Evolutionary conservation across 179 eudicot species (phyloP).

Genomic region (Silene noctiflora): DNA sequence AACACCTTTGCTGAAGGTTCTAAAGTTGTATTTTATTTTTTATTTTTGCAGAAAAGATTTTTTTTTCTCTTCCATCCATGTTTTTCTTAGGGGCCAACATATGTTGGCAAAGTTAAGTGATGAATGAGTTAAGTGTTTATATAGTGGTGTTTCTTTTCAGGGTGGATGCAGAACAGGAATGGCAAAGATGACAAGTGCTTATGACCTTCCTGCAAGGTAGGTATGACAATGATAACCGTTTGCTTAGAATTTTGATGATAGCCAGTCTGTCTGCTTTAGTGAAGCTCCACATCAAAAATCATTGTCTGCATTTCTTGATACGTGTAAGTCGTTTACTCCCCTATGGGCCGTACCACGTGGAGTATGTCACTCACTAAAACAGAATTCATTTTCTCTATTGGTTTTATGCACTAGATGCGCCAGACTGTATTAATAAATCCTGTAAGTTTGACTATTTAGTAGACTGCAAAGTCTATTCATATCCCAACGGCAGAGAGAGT

Average conservation of each 20-base stretch:
- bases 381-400: not conserved
- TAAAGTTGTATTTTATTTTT: not conserved
- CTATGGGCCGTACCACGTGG: not conserved
- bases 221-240: not conserved
- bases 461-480: not conserved
- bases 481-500: no score
- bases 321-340: no score
- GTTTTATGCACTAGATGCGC: conserved; percentile 1
- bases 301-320: not conserved
- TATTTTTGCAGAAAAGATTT: not conserved
- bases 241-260: no score
- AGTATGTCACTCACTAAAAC: not conserved
- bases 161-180: conserved; percentile 99
- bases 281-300: not conserved
- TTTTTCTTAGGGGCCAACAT: not conserved
- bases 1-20: not conserved
- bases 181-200: conserved; percentile 94
- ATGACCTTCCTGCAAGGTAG: conserved; percentile 97
- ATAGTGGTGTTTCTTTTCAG: conserved; percentile 37
- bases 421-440: not conserved
- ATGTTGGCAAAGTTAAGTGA: conserved; percentile 3
- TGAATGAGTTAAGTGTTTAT: conserved; percentile 8
- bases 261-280: not conserved
- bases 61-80: not conserved
- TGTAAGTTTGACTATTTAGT: not conserved